Percentiles rank a stretch among this genome's conserved stretches.
These are phyloP conservation scores for Penicillium sp. DNA, from an alignment of 2,329 filamentous ascomycete species.

Conservation along the genomic window DNA sequence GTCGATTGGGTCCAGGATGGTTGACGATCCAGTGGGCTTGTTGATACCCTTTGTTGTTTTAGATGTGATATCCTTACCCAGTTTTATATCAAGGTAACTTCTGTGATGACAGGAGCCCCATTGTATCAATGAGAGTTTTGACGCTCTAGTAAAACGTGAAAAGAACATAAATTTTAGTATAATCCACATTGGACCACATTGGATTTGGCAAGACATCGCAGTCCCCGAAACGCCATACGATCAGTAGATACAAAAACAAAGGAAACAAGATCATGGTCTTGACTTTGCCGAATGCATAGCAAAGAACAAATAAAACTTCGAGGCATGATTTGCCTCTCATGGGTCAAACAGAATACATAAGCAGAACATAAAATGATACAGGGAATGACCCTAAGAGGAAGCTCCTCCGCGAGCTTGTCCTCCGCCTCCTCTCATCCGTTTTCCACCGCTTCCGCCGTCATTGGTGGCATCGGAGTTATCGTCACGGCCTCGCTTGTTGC, in stretches of 20 bases:
- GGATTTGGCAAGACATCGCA: not conserved
- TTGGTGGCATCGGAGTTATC: constrained; percentile 44
- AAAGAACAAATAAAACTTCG: not conserved
- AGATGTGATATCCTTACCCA: not conserved
- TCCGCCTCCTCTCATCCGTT: constrained; percentile 48
- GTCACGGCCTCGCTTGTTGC: constrained; percentile 57
- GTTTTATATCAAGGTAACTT: not conserved
- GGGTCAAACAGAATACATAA: constrained; percentile 9
- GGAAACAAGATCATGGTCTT: not conserved
- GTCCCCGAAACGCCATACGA: not conserved
- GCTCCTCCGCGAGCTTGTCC: constrained; percentile 32
- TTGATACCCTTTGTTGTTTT: not conserved
- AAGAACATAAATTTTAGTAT: not conserved
- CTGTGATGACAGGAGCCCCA: not conserved
- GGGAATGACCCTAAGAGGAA: constrained; percentile 18
- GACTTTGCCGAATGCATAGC: not conserved
- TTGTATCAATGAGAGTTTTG: not conserved
- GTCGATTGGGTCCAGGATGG: not conserved
- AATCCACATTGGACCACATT: not conserved
- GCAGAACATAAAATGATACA: constrained; percentile 9
- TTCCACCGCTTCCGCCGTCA: constrained; percentile 43
- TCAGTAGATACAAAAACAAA: not conserved
- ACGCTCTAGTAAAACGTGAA: too few relatives aligned
- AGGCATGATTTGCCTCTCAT: not conserved
- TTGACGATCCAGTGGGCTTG: not conserved